These are phyloP conservation scores for Volvox africanus DNA, from an alignment of 139 green algal genomes.

Conservation along the genomic window DNA sequence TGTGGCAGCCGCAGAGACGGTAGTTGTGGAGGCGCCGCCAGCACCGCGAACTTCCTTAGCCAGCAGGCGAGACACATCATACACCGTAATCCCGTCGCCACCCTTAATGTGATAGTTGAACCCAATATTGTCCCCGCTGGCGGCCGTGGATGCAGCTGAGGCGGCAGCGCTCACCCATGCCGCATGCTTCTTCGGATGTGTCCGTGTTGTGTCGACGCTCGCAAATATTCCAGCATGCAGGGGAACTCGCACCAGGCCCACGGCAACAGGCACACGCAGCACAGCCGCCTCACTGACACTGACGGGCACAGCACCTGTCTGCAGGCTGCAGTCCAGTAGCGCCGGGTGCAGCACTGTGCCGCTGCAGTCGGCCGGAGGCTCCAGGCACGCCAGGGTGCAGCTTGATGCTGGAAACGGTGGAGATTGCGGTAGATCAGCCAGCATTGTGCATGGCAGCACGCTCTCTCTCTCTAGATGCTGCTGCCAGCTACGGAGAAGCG, in stretches of 20 bases:
- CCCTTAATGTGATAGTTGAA: slow-evolving; percentile 32
- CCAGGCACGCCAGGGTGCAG: background rate
- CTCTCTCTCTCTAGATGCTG: no score
- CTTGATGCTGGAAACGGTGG: background rate
- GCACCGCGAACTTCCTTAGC: slow-evolving; percentile 14
- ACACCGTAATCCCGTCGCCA: background rate
- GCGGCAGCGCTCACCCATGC: slow-evolving; percentile 10
- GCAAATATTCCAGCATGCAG: slow-evolving; percentile 67
- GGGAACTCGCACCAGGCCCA: slow-evolving; percentile 31
- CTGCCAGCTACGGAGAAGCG: background rate
- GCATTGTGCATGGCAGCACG: no score
- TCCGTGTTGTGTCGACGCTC: slow-evolving; percentile 68
- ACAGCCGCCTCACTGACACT: background rate
- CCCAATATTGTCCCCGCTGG: background rate
- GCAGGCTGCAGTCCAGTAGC: slow-evolving; percentile 68
- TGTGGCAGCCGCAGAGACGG: background rate
- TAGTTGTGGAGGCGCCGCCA: background rate
- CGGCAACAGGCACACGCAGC: slow-evolving; percentile 48
- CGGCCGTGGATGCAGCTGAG: no score
- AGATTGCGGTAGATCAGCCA: no score
- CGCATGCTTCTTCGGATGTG: slow-evolving; percentile 69
- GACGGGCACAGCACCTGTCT: slow-evolving; percentile 66
- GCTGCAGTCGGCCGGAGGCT: background rate
- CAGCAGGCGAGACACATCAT: slow-evolving; percentile 19
- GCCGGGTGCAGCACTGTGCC: slow-evolving; percentile 64